Evolutionary conservation across 352 stramenopile species (phyloP), one percentile per base, ranked within the genome.

Genomic region (Chrysophaeum taylorii): DNA sequence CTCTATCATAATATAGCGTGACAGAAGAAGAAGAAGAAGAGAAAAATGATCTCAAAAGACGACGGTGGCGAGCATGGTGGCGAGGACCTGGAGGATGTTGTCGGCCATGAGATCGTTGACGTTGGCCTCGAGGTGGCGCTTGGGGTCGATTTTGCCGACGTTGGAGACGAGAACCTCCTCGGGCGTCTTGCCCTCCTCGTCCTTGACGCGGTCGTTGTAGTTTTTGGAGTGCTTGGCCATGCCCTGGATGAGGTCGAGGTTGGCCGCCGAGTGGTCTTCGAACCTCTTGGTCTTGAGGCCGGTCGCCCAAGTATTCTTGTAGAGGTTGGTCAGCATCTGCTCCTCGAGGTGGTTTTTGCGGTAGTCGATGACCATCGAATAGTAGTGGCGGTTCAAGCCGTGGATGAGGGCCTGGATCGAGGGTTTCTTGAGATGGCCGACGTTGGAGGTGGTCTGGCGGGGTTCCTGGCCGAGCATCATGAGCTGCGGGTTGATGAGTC

Each of bases 331-430:
- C 18, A 99, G 86, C 94, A 99, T 98, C 81, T 98, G 64, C 81
- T 98, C 94, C 80, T 99, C 95, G 4, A 99, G 84, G 73, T 98
- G 94, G 82, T 98, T 98, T 85, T 98, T 98, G 64, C 94, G 86
- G 84, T 97, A 98, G 81, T 97, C 92, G 74, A 94, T 92, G 25
- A 90, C 89, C 70, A 98, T 97, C 36, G 87, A 96, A 81, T 99
- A 99, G 84, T 99, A 99, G 79, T 98, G 92, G 69, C 93, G 84
- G 81, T 98, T 98, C 23, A 99, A 84, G 9, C 95, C 95, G 80
- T 98, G 95, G 75, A 99, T 98, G 45, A 98, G 79, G 0, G 94
- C 94, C 81, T 98, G 94, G 76, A 99, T 98, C 25, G 90, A 97
- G 4, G 95, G 95, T 75, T 98, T 98, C 82, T 98, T 98, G 29